Conservation (phyloP, 75 land plant genomes). For the Sequoia sempervirens region DNA sequence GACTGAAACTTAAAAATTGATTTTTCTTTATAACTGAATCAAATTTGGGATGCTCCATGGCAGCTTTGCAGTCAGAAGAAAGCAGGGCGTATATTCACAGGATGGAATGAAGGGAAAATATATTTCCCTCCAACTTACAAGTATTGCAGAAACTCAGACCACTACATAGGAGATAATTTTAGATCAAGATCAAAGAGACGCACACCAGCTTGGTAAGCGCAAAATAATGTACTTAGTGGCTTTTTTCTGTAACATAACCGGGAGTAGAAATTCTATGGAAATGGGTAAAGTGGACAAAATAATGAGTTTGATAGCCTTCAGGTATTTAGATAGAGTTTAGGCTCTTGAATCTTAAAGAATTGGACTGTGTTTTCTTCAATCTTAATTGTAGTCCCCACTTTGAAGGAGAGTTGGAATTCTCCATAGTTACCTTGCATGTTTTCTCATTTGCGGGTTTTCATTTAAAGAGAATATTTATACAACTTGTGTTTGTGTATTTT, state of each 20-base stretch:
- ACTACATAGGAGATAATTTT: conserved; percentile 65
- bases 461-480: neutral
- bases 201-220: conserved; percentile 89
- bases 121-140: conserved; percentile 95
- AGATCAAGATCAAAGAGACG: conserved; percentile 76
- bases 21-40: neutral
- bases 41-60: neutral
- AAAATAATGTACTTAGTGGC: neutral
- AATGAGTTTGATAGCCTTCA: neutral
- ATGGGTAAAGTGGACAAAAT: neutral
- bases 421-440: neutral
- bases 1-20: neutral
- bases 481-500: neutral
- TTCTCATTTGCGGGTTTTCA: neutral
- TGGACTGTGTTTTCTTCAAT: neutral
- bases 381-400: neutral
- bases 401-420: neutral
- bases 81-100: conserved; percentile 77
- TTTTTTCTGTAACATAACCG: neutral
- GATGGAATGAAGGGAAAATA: conserved; percentile 87
- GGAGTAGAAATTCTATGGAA: neutral
- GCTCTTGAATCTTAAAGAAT: neutral
- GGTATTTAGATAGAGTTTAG: neutral
- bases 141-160: conserved; percentile 72
- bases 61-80: conserved; percentile 70